Evolutionary conservation across 2,329 filamentous ascomycete species (phyloP), one percentile per base, ranked within the genome.

Genomic region (Diaporthe capsici): DNA sequence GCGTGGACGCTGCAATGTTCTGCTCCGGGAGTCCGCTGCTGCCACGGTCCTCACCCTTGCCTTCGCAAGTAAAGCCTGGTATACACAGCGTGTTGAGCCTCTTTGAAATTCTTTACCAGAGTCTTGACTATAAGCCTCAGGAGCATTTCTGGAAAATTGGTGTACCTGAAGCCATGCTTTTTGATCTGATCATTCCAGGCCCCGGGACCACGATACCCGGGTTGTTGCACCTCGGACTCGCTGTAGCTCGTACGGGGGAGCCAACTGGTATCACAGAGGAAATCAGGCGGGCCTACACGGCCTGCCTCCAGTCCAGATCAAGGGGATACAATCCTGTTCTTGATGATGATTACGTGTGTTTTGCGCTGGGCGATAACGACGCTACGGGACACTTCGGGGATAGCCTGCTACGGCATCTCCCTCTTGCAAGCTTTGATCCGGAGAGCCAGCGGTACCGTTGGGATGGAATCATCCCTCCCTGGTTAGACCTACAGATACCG

Each of bases 391-490:
- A 31, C 1, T 63, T 47, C 39, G 20, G 39, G 39, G 25, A 22
- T 10, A 13, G 3, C 12, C 4, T 44, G n/a, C 9, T 28, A 5
- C n/a, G 22, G 22, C 34, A 39, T 4, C 1, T 60, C 20, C 13
- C 57, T 8, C 15, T 22, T 10, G 2, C 31, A 0, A 4, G 9
- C 0, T 1, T 1, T 2, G 8, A n/a, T 22, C 1, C 7, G 9
- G 4, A 22, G 17, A 1, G 2, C 13, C 25, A 6, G 12, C 17
- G 55, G 31, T 2, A 1, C 3, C 2, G 34, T 10, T 60, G 31
- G n/a, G 7, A 44, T 6, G 2, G 1, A 20, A 6, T 63, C n/a
- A 28, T 13, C 25, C 60, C 39, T 28, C 13, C 22, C 3, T 47
- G 60, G 60, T 63, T 47, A 13, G 39, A 47, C 9, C 8, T 63